Conservation (phyloP, 257 asterid species). For the Eucommia ulmoides region DNA sequence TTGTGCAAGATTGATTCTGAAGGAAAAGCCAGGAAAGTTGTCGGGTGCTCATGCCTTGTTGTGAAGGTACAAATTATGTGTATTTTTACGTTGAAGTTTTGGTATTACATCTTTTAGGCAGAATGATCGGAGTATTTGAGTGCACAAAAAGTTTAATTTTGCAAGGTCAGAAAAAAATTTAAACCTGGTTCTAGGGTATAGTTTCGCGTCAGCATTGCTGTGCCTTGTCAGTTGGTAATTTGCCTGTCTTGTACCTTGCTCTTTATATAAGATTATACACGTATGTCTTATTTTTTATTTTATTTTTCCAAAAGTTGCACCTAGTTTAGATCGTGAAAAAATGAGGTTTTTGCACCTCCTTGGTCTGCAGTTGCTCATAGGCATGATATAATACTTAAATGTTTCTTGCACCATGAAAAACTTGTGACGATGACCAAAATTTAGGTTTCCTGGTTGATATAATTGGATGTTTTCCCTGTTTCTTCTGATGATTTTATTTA, state of each 20-base stretch:
- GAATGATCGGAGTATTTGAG: too few species aligned
- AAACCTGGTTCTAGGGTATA: too few species aligned
- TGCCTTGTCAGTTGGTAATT: too few species aligned
- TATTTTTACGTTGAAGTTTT: background rate
- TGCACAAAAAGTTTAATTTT: too few species aligned
- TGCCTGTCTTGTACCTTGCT: too few species aligned
- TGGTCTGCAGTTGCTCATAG: background rate
- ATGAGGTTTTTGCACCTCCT: background rate
- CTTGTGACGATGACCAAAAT: background rate
- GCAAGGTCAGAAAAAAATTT: too few species aligned
- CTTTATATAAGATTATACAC: too few species aligned
- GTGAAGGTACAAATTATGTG: background rate
- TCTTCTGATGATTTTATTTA: background rate
- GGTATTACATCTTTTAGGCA: background rate
- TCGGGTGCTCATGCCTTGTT: conserved; percentile 1
- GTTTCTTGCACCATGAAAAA: background rate
- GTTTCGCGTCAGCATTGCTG: too few species aligned
- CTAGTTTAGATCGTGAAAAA: too few species aligned
- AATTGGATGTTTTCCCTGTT: background rate
- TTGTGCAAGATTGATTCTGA: conserved; percentile 1
- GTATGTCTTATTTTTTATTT: too few species aligned
- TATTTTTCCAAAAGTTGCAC: too few species aligned
- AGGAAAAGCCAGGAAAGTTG: background rate
- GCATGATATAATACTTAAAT: background rate
- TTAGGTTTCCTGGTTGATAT: too few species aligned